Evolutionary conservation across 164 flowering plant genomes (phyloP).

Genomic region (Nymphaea thermarum): DNA sequence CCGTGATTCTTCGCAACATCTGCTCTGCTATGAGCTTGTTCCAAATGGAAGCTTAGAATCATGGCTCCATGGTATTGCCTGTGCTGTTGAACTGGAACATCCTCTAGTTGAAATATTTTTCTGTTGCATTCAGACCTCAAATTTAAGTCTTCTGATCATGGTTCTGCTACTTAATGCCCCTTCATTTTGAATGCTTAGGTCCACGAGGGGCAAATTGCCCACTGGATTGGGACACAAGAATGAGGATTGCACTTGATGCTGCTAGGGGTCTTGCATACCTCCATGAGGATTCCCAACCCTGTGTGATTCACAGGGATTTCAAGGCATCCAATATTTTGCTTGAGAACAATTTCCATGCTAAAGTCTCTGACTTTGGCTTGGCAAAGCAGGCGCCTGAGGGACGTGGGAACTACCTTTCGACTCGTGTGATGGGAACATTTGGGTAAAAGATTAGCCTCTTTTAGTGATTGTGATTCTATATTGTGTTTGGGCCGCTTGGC

Average conservation of each 20-base stretch:
- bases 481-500: no score
- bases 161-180: background rate
- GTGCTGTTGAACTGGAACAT: background rate
- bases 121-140: no score
- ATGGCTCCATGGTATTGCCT: conserved; percentile 86
- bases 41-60: conserved; percentile 95
- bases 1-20: conserved; percentile 74
- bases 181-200: conserved; percentile 28
- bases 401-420: conserved; percentile 64
- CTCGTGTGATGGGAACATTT: conserved; percentile 98
- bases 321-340: conserved; percentile 95
- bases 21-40: conserved; percentile 93
- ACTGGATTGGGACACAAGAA: conserved; percentile 90
- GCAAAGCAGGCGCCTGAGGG: conserved; percentile 98
- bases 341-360: conserved; percentile 84
- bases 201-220: conserved; percentile 79
- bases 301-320: conserved; percentile 95
- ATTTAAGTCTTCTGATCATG: no score
- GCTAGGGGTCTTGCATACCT: conserved; percentile 97
- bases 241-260: conserved; percentile 99
- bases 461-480: background rate
- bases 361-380: conserved; percentile 97
- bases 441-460: conserved; percentile 32
- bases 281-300: conserved; percentile 96
- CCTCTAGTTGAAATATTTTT: no score